These are phyloP conservation scores for Haematococcus sp. DNA, from an alignment of 139 green algal species.

Conservation along the genomic window DNA sequence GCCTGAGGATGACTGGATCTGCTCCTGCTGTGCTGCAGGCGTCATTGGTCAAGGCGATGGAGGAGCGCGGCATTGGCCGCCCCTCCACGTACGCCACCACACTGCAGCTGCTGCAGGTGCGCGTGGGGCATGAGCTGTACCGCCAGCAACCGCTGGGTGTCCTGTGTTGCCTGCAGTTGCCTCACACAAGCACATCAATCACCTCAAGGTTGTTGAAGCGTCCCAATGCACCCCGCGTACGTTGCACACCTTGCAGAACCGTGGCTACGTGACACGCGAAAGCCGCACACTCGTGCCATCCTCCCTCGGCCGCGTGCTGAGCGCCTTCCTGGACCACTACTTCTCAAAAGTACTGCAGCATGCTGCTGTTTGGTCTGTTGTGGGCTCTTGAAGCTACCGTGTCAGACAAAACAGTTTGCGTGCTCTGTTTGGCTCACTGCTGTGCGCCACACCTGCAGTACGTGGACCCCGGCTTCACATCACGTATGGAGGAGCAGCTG, in stretches of 20 bases:
- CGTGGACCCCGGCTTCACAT: constrained; percentile 83
- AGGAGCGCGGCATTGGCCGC: constrained; percentile 86
- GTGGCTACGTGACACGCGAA: constrained; percentile 68
- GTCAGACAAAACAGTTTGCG: no score
- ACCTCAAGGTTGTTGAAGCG: no score
- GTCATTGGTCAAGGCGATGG: constrained; percentile 75
- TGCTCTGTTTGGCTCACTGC: no score
- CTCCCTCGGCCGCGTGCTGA: constrained; percentile 64
- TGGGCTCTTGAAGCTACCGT: no score
- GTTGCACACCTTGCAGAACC: no score
- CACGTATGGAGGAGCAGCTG: constrained; percentile 57
- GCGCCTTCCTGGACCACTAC: constrained; percentile 71
- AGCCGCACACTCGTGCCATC: constrained; percentile 56
- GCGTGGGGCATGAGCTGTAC: not conserved
- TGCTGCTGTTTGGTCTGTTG: no score
- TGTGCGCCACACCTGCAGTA: no score
- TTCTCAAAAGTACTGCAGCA: constrained; percentile 55
- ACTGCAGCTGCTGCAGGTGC: constrained; percentile 72
- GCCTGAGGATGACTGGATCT: no score
- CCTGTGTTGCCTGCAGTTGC: no score
- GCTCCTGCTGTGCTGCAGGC: not conserved
- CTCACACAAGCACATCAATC: no score
- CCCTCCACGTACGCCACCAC: constrained; percentile 91
- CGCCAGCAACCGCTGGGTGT: no score
- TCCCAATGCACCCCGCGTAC: not conserved